phyloP scores from a whole-genome alignment of 371 early-diverging fungal genomes.

The Syncephalastrum contaminatum region DNA sequence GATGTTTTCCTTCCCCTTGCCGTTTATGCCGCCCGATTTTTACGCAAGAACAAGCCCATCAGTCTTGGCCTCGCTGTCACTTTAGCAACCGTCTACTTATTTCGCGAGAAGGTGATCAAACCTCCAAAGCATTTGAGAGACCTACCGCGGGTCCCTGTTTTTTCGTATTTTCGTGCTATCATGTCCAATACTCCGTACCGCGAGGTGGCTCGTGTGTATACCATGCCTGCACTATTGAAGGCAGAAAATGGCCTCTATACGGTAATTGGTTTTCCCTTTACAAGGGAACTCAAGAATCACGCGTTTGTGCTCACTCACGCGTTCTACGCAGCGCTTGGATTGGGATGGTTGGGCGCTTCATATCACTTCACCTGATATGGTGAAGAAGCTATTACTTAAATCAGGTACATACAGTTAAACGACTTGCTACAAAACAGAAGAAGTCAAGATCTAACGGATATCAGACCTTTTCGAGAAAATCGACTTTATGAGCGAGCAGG shows the following conservation, averaged over 20 bases:
- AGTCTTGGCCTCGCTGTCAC: no score
- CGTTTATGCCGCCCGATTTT: no score
- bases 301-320: not conserved
- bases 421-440: no score
- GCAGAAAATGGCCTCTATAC: slow-evolving; percentile 2
- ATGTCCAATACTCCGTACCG: not conserved
- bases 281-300: not conserved
- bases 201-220: not conserved
- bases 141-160: slow-evolving; percentile 6
- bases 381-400: slow-evolving; percentile 7
- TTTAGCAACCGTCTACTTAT: no score
- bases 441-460: not conserved
- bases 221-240: not conserved
- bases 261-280: not conserved
- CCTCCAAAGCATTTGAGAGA: slow-evolving; percentile 13
- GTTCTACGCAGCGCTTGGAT: not conserved
- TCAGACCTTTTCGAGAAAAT: slow-evolving; percentile 21
- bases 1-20: no score
- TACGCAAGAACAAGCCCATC: no score
- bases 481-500: slow-evolving; percentile 3
- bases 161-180: not conserved
- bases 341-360: slow-evolving; percentile 13
- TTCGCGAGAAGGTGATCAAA: slow-evolving; percentile 3
- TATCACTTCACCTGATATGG: slow-evolving; percentile 6
- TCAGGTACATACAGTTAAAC: slow-evolving; percentile 6